Conservation (phyloP, 768 basidiomycete species). For the Tylopilus balloui region DNA sequence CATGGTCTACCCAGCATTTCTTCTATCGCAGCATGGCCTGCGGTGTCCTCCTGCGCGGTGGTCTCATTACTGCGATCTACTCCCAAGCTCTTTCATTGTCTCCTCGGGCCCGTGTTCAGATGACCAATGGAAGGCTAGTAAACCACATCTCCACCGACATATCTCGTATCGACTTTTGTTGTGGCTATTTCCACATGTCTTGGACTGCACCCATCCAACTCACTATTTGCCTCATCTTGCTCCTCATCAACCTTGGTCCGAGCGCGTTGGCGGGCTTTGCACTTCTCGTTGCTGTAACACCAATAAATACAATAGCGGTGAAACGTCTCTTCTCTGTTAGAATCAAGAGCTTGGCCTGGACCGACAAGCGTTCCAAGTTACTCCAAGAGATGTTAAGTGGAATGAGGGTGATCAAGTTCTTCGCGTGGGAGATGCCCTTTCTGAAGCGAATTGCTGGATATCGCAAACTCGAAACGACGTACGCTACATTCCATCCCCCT, state of each 20-base stretch:
- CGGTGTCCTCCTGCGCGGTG: slow-evolving; percentile 79
- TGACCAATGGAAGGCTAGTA: slow-evolving; percentile 86
- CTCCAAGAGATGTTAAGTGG: slow-evolving; percentile 86
- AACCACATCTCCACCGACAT: slow-evolving; percentile 94
- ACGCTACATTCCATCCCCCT: slow-evolving; percentile 14
- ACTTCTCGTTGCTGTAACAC: slow-evolving; percentile 66
- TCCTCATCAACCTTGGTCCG: slow-evolving; percentile 68
- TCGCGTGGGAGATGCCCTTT: slow-evolving; percentile 85
- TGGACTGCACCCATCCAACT: slow-evolving; percentile 79
- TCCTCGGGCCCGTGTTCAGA: slow-evolving; percentile 69
- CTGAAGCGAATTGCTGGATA: slow-evolving; percentile 67
- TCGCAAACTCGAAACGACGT: slow-evolving; percentile 67
- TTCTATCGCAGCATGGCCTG: slow-evolving; percentile 71
- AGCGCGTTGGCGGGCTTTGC: slow-evolving; percentile 53
- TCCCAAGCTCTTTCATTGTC: slow-evolving; percentile 71
- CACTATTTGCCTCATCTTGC: slow-evolving; percentile 67
- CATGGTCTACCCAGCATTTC: slow-evolving; percentile 73
- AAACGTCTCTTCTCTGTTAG: slow-evolving; percentile 56
- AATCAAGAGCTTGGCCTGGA: slow-evolving; percentile 78
- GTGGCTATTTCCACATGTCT: slow-evolving; percentile 74
- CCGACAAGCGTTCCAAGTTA: slow-evolving; percentile 83
- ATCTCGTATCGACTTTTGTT: slow-evolving; percentile 86
- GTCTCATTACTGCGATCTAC: slow-evolving; percentile 86
- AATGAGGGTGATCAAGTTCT: slow-evolving; percentile 91
- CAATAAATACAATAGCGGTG: slow-evolving; percentile 70